Conservation (phyloP, 78 protist genomes). For the Dictyostelium capitatum region DNA sequence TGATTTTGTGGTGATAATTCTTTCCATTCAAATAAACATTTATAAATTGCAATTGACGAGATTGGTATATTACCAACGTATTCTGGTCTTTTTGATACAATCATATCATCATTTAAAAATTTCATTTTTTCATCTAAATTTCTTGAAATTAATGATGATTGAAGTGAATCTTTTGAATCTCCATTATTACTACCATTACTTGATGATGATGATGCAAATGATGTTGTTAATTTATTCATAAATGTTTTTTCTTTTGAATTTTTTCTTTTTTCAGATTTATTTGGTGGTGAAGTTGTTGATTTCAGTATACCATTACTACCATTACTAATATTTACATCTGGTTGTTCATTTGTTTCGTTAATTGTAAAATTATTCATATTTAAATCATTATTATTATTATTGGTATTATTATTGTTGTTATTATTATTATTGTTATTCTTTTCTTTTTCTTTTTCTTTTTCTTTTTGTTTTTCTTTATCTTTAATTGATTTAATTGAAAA, state of each 20-base stretch:
- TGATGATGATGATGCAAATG: background rate
- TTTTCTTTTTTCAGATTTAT: background rate
- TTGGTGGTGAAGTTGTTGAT: background rate
- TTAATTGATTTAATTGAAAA: slow-evolving; percentile 29
- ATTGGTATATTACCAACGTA: slow-evolving; percentile 48
- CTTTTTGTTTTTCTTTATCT: slow-evolving; percentile 18
- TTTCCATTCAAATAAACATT: slow-evolving; percentile 76
- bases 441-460: slow-evolving; percentile 7
- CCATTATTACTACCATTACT: background rate
- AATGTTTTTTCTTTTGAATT: slow-evolving; percentile 16
- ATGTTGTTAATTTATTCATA: background rate
- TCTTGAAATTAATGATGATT: slow-evolving; percentile 47
- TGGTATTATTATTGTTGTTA: too few relatives aligned
- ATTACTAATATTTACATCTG: background rate
- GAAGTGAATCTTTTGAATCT: slow-evolving; percentile 1
- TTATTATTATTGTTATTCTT: background rate
- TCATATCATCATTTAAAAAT: slow-evolving; percentile 62
- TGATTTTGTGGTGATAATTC: slow-evolving; percentile 52
- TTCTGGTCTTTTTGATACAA: slow-evolving; percentile 60
- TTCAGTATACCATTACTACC: background rate
- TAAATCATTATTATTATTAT: too few relatives aligned
- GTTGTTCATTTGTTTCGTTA: slow-evolving; percentile 11
- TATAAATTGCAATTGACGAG: slow-evolving; percentile 39
- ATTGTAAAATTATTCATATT: background rate
- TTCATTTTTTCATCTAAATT: slow-evolving; percentile 47